Base-by-base conservation (phyloP, 1,139 yeast genomes). In the Barnettozyma hawaiiensis region DNA sequence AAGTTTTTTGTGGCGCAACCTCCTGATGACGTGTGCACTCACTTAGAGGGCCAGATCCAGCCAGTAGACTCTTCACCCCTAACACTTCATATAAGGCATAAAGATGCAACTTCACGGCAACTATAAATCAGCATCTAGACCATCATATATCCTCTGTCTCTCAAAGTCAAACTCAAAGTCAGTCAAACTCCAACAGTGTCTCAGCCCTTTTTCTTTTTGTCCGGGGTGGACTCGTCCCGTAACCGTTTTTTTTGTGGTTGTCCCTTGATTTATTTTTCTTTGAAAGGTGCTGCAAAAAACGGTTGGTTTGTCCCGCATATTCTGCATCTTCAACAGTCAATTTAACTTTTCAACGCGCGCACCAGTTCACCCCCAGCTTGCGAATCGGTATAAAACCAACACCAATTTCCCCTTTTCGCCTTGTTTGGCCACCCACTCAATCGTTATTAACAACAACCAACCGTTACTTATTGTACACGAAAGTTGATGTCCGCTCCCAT, bases 251-350 rank as follows among this genome's bases (percentile, higher is more conserved):
- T n/a, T n/a, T n/a, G n/a, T 23, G 26, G 19, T 4, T 28, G 16
- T 28, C 31, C 14, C 21, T 20, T 24, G 20, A 22, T 29, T 5
- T 22, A n/a, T 7, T 20, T 6, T 14, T 31, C 16, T 37, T 31
- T 38, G 35, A 31, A 26, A 26, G 36, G 36, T 26, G 36, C 23
- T n/a, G n/a, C n/a, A n/a, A 37, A 37, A 23, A 37, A 31, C 40
- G 35, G 35, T 37, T 37, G 32, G 35, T 31, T 28, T 29, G 32
- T 29, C 36, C 21, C 27, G 36, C 41, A 31, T 31, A 31, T 3
- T 16, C 5, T 19, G 22, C 39, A 37, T 31, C 3, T 26, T 26
- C 28, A n/a, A 26, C 14, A 26, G 28, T 26, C 28, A 26, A 12
- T 26, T 26, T 23, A 23, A 23, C 9, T 23, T 23, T 23, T 23